Evolutionary conservation across 2,329 filamentous ascomycete genomes (phyloP).

Genomic region (Biscogniauxia sp.): DNA sequence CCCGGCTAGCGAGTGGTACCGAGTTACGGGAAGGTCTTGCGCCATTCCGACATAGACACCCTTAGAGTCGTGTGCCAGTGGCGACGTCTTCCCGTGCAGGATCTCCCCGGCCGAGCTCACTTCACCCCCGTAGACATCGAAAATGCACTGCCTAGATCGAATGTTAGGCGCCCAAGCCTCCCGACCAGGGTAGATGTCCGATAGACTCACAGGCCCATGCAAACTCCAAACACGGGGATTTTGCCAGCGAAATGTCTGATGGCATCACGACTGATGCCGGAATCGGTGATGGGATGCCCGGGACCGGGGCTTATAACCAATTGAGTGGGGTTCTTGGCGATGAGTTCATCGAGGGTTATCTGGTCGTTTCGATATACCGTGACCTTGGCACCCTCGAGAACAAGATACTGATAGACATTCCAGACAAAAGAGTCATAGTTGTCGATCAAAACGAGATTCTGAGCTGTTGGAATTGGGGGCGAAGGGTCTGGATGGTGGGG

Average conservation of each 20-base stretch:
- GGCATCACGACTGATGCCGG: conserved; percentile 88
- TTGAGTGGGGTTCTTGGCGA: conserved; percentile 83
- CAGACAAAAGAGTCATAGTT: conserved; percentile 99
- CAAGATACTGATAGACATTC: conserved; percentile 98
- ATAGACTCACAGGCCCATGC: conserved; percentile 82
- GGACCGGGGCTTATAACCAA: conserved; percentile 93
- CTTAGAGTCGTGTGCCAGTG: conserved; percentile 81
- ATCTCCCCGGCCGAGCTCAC: conserved; percentile 95
- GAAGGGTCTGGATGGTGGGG: conserved; percentile 78
- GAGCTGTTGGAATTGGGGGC: conserved; percentile 71
- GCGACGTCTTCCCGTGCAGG: conserved; percentile 94
- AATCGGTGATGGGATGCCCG: conserved; percentile 87
- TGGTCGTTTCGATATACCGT: conserved; percentile 92
- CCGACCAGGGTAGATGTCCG: background rate
- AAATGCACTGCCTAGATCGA: conserved; percentile 77
- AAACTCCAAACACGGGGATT: conserved; percentile 94
- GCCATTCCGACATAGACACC: conserved; percentile 85
- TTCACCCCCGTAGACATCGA: conserved; percentile 86
- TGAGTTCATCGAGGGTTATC: conserved; percentile 79
- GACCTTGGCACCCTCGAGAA: conserved; percentile 90
- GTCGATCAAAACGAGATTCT: conserved; percentile 92
- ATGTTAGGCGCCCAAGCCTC: conserved; percentile 13
- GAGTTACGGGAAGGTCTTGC: conserved; percentile 81
- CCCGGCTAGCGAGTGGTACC: conserved; percentile 94
- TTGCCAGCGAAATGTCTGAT: conserved; percentile 91